Percentiles rank a stretch among this genome's conserved stretches.
Evolutionary conservation across 2,329 filamentous ascomycete genomes (phyloP).

Genomic region (Gliomastix tumulicola): DNA sequence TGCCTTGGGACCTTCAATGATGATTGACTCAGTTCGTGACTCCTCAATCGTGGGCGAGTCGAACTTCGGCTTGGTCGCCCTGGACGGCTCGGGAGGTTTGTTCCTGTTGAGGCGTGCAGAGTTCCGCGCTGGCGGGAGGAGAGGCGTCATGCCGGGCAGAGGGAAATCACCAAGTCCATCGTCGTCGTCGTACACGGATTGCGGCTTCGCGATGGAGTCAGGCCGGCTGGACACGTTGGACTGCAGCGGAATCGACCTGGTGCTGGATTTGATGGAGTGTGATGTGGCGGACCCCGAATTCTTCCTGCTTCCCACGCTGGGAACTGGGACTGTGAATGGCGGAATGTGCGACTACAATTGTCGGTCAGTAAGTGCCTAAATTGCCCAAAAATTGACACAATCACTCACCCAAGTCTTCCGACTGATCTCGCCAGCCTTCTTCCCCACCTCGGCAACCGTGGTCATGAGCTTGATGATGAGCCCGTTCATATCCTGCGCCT

Average conservation of each 20-base stretch:
- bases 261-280: too few relatives aligned
- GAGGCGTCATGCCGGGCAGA: constrained; percentile 11
- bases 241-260: too few relatives aligned
- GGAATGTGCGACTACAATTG: constrained; percentile 7
- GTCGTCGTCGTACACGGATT: too few relatives aligned
- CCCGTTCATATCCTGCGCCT: constrained; percentile 62
- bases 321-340: constrained; percentile 5
- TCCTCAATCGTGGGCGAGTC: background rate
- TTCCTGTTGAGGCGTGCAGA: background rate
- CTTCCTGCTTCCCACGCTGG: constrained; percentile 1
- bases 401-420: constrained; percentile 63
- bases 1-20: too few relatives aligned
- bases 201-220: too few relatives aligned
- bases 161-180: constrained; percentile 12
- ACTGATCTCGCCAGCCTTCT: constrained; percentile 76
- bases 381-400: background rate
- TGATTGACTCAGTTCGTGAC: too few relatives aligned
- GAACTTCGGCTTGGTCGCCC: background rate
- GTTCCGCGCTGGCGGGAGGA: constrained; percentile 9
- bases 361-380: background rate
- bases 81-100: too few relatives aligned
- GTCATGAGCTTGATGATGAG: constrained; percentile 65
- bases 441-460: constrained; percentile 80
- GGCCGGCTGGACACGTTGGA: too few relatives aligned
- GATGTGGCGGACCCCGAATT: too few relatives aligned